These are phyloP conservation scores for Euphorbia pulcherrima DNA, from an alignment of 345 rosid genomes.

Conservation along the genomic window DNA sequence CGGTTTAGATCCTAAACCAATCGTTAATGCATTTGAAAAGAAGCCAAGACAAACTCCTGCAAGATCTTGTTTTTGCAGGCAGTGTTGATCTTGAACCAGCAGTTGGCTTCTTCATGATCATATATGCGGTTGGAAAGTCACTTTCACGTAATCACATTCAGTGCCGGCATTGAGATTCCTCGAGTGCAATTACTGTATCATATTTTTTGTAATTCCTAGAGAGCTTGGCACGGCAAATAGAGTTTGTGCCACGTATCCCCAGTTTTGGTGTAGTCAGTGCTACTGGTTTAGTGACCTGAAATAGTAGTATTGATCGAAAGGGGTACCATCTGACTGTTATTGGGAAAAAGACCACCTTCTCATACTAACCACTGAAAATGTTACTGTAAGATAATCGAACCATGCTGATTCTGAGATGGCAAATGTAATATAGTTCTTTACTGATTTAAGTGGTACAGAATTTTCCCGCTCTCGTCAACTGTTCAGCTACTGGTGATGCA, in stretches of 20 bases:
- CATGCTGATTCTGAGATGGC: neutral
- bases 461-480: neutral
- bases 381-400: constrained; percentile 11
- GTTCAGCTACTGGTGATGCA: neutral
- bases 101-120: constrained; percentile 2
- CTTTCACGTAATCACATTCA: neutral
- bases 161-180: neutral
- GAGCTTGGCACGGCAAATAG: neutral
- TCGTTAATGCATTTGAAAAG: neutral
- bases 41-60: constrained; percentile 13
- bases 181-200: neutral
- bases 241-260: neutral
- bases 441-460: neutral
- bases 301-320: neutral
- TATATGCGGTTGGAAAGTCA: neutral
- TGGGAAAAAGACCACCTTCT: neutral
- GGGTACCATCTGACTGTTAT: constrained; percentile 4
- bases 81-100: neutral
- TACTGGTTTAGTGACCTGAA: neutral
- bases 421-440: constrained; percentile 5
- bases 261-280: neutral
- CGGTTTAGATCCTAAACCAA: constrained; percentile 1
- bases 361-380: constrained; percentile 6
- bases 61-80: neutral
- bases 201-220: neutral